Evolutionary conservation across 768 basidiomycete species (phyloP).

Genomic region (Phlebiopsis gigantea): DNA sequence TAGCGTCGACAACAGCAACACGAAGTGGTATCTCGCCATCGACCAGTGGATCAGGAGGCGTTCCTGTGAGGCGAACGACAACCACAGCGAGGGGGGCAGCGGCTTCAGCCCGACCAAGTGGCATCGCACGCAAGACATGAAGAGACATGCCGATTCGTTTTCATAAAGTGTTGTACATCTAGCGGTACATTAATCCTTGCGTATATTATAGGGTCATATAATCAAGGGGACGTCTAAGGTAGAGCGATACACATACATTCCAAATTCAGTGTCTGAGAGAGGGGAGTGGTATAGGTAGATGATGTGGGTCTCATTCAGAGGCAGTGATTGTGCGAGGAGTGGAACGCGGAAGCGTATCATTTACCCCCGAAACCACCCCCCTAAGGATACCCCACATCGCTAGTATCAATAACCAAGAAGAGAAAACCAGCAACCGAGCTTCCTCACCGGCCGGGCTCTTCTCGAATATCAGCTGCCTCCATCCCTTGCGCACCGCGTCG

Average conservation of each 20-base stretch:
- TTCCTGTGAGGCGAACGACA: constrained; percentile 8
- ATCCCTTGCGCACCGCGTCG: constrained; percentile 32
- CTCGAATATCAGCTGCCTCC: constrained; percentile 47
- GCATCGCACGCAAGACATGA: constrained; percentile 17
- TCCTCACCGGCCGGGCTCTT: constrained; percentile 64
- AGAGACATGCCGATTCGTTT: background rate
- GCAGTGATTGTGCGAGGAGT: background rate
- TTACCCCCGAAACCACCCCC: background rate
- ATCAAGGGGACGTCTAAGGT: background rate
- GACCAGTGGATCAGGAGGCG: constrained; percentile 3
- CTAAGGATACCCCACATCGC: constrained; percentile 43
- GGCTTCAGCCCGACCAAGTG: constrained; percentile 10
- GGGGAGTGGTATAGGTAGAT: background rate
- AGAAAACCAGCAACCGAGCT: constrained; percentile 54
- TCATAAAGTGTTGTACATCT: background rate
- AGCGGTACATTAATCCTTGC: background rate
- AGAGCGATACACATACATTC: background rate
- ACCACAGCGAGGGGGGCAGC: constrained; percentile 5
- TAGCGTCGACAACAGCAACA: constrained; percentile 10
- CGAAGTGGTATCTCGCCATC: constrained; percentile 8
- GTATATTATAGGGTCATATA: background rate
- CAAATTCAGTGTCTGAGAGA: background rate
- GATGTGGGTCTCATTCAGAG: background rate
- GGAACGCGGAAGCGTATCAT: background rate
- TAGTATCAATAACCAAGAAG: constrained; percentile 40